These are phyloP conservation scores for Typha latifolia DNA, from an alignment of 176 grass and related monocot species.

Conservation along the genomic window DNA sequence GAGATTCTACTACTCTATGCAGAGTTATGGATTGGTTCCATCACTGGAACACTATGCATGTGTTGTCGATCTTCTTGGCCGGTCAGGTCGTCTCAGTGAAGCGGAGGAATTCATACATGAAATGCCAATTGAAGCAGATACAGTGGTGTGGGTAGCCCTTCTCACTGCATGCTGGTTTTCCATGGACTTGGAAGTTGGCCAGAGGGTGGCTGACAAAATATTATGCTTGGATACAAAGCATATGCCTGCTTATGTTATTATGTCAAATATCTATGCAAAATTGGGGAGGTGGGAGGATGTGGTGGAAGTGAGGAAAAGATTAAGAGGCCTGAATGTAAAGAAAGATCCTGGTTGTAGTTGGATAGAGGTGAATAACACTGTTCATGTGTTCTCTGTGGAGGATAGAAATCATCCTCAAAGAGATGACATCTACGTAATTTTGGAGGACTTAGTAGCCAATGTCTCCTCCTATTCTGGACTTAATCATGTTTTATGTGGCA, in stretches of 20 bases:
- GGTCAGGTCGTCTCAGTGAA: conserved; percentile 24
- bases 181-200: conserved; percentile 36
- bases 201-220: conserved; percentile 33
- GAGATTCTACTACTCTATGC: conserved; percentile 37
- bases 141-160: conserved; percentile 38
- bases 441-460: conserved; percentile 32
- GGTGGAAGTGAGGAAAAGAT: conserved; percentile 32
- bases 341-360: conserved; percentile 51
- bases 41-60: conserved; percentile 44
- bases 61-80: conserved; percentile 46
- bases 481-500: conserved; percentile 10
- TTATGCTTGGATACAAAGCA: conserved; percentile 41
- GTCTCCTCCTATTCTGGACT: conserved; percentile 20
- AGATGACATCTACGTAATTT: conserved; percentile 36
- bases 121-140: conserved; percentile 39
- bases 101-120: conserved; percentile 39
- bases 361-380: conserved; percentile 40
- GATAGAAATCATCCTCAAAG: conserved; percentile 44
- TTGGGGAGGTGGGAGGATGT: conserved; percentile 49
- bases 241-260: conserved; percentile 32
- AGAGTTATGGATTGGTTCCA: conserved; percentile 32
- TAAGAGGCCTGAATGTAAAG: conserved; percentile 26
- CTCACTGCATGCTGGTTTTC: conserved; percentile 44
- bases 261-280: conserved; percentile 56
- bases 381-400: conserved; percentile 51